Base-by-base conservation (phyloP, 129 eudicot genomes). In the Centrapalus pauciflorus region DNA sequence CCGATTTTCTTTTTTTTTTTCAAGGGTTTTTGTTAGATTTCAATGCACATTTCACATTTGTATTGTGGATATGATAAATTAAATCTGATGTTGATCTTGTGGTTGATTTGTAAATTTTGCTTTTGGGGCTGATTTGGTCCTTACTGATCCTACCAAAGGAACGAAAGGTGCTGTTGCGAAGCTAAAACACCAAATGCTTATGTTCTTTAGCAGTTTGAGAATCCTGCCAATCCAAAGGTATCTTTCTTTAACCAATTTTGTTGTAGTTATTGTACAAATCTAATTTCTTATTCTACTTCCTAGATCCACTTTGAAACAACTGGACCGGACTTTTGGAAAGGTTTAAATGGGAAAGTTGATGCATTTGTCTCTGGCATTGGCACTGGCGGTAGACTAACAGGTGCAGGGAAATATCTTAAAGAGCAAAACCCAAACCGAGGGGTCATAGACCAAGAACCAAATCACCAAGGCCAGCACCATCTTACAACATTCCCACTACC, bases 161-260 rank as follows among this genome's bases (percentile, higher is more conserved):
- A 81, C 86, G 91, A 83, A 88, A 77, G 98, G 98, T 59, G 96
- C 91, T 64, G 76, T 93, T 72, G 75, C 69, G 10, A 93, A 93
- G 87, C 86, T 3, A 88, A 85, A 76, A 88, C 96, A 16, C 98
- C 98, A 29, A 88, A 92, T 68, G 57, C 98, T 9, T 92, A 81
- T 81, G 85, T 92, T 40, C 95, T 92, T 72, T 90, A 88, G 77
- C 98, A 92, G 72, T 92, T 92, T 79, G 95, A 92, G 64, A 92
- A 92, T 52, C 90, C 96, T 73, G 95, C 96, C 28, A 92, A 92
- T 65, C 96, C 98, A 17, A 92, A 92, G 95, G 98, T 92, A 66
- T 4, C 33, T 24, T 40, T 52, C 37, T 29, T 50, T 17, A 13
- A 37, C 30, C 55, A 7, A 13, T 62, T 13, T 57, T 33, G 52